Evolutionary conservation across 345 rosid species (phyloP), one percentile per base, ranked within the genome.

Genomic region (Eucalyptus regnans): DNA sequence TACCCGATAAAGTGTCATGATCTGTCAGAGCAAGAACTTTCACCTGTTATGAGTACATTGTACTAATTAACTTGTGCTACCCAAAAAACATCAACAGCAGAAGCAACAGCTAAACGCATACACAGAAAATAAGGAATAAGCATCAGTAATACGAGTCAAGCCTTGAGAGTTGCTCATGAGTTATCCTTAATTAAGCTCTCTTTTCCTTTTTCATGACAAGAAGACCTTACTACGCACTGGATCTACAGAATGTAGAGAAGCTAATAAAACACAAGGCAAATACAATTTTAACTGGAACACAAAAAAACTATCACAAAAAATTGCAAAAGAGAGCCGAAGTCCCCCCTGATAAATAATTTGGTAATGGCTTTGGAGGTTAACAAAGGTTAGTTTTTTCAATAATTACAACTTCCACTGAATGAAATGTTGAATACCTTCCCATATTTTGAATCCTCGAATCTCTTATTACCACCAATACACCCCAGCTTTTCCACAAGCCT

Each of bases 11-110:
- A 2, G 99, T 97, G 90, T 96, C 99, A 87, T 97, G 99, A 93
- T 97, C 99, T 25, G 99, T 97, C 89, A 97, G 93, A 92, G 99
- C 93, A 90, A 97, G 97, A 90, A 96, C 99, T 92, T 97, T 96
- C 90, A 97, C 99, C 99, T 97, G 97, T 88, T 91, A 93, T 92
- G 87, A 92, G 90, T 91, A 93, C 88, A 92, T 68, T 88, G 87
- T 13, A 87, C 87, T 50, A 88, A 91, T 93, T 86, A 92, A 93
- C 91, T 84, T 33, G 83, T 33, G 76, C 20, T 46, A 86, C 37
- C 44, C 43, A 86, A 52, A 86, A 25, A 86, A 1, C 43, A 25
- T 49, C 60, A 86, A 48, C 27, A 25, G 81, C 49, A 49, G 71
- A 83, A 88, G n/a, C 64, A 50, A 60, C 83, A 48, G 48, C 44